A percentile compares a stretch with the other conserved stretches of the same genome.
phyloP scores from a whole-genome alignment of 768 basidiomycete genomes.

The Termitomyces sp. region DNA sequence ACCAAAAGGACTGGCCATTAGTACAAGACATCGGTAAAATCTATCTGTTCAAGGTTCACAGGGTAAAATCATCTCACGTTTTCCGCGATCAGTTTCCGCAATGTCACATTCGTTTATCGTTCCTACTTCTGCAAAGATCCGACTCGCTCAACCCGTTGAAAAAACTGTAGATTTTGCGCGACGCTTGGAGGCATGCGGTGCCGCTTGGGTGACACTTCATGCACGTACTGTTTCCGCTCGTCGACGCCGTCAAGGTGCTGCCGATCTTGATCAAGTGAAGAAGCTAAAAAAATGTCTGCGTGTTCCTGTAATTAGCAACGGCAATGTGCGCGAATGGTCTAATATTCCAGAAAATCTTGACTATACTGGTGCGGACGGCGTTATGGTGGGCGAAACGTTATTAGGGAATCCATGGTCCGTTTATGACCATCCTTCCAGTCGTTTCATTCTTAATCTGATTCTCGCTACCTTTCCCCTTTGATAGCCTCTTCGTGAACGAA shows the following conservation, averaged over 20 bases:
- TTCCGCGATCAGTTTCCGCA: slow-evolving; percentile 44
- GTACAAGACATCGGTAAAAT: slow-evolving; percentile 57
- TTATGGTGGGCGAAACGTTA: slow-evolving; percentile 81
- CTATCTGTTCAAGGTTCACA: neutral
- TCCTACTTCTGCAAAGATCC: slow-evolving; percentile 63
- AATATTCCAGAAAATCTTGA: slow-evolving; percentile 51
- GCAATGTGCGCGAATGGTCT: slow-evolving; percentile 60
- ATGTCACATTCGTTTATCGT: slow-evolving; percentile 60
- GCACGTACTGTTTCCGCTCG: slow-evolving; percentile 68
- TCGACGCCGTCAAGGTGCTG: slow-evolving; percentile 66
- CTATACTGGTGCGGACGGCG: slow-evolving; percentile 60
- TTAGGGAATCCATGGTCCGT: slow-evolving; percentile 67
- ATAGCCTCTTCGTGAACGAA: slow-evolving; percentile 51
- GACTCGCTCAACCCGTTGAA: slow-evolving; percentile 46
- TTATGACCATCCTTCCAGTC: neutral
- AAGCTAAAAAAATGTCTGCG: slow-evolving; percentile 43
- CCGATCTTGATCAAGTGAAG: slow-evolving; percentile 58
- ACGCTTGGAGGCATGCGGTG: slow-evolving; percentile 58
- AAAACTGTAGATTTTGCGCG: slow-evolving; percentile 53
- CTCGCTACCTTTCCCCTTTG: neutral
- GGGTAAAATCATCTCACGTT: neutral
- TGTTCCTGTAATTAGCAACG: slow-evolving; percentile 71
- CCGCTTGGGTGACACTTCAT: slow-evolving; percentile 69
- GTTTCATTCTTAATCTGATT: slow-evolving; percentile 3
- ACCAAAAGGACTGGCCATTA: slow-evolving; percentile 66